Evolutionary conservation across 1,284 basidiomycete genomes (phyloP).

Genomic region (Boletellus sp.): DNA sequence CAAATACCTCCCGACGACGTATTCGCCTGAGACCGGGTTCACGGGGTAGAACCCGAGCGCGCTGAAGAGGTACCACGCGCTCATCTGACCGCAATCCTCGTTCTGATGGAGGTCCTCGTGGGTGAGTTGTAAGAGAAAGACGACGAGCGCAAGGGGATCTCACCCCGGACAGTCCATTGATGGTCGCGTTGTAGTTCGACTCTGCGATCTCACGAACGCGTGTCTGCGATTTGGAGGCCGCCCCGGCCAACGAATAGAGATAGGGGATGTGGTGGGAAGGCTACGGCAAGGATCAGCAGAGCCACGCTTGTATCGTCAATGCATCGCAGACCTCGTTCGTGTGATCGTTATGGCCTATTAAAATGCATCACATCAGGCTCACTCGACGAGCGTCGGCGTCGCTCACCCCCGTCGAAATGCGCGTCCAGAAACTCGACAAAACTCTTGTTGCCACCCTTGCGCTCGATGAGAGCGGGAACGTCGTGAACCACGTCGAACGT

Average conservation of each 20-base stretch:
- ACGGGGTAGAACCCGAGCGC: slow-evolving; percentile 87
- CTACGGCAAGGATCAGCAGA: slow-evolving; percentile 34
- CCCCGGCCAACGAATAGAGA: slow-evolving; percentile 69
- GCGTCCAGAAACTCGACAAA: slow-evolving; percentile 72
- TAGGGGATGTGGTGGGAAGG: slow-evolving; percentile 84
- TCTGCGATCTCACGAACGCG: slow-evolving; percentile 65
- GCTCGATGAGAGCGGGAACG: slow-evolving; percentile 58
- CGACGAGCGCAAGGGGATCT: slow-evolving; percentile 13
- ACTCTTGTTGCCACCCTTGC: slow-evolving; percentile 59
- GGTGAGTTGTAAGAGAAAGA: neutral
- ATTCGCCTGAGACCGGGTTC: slow-evolving; percentile 71
- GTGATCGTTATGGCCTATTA: slow-evolving; percentile 75
- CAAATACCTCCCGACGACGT: slow-evolving; percentile 66
- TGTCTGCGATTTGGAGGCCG: slow-evolving; percentile 66
- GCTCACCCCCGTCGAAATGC: slow-evolving; percentile 66
- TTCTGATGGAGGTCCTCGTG: slow-evolving; percentile 44
- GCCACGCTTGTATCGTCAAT: neutral
- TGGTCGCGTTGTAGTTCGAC: slow-evolving; percentile 64
- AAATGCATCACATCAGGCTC: neutral
- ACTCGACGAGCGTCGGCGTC: neutral
- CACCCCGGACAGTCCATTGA: slow-evolving; percentile 68
- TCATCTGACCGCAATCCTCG: slow-evolving; percentile 89
- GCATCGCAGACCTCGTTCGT: slow-evolving; percentile 62
- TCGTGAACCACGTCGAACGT: slow-evolving; percentile 77
- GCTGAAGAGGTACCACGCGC: slow-evolving; percentile 82